Evolutionary conservation across 2,329 filamentous ascomycete species (phyloP).

Genomic region (Epichloe aotearoae): DNA sequence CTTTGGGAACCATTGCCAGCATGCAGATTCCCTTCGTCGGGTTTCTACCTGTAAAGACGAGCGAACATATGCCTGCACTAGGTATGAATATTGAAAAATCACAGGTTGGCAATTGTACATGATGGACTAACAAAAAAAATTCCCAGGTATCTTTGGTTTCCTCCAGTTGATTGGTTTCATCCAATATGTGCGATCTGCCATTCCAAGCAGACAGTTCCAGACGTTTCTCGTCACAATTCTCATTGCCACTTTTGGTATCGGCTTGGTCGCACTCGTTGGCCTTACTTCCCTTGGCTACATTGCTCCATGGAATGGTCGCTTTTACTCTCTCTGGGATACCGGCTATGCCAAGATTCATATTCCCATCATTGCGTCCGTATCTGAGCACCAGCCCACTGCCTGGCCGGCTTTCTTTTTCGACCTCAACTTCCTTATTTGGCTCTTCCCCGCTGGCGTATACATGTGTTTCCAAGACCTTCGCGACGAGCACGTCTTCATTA

Average conservation of each 20-base stretch:
- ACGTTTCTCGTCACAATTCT: constrained; percentile 71
- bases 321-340: constrained; percentile 99
- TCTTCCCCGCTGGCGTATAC: constrained; percentile 95
- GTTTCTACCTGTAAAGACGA: constrained; percentile 90
- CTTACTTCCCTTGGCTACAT: constrained; percentile 84
- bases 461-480: constrained; percentile 89
- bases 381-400: constrained; percentile 95
- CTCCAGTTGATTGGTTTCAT: constrained; percentile 88
- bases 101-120: constrained; percentile 3
- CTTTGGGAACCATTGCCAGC: constrained; percentile 85
- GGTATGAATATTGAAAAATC: constrained; percentile 39
- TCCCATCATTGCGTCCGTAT: constrained; percentile 98
- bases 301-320: constrained; percentile 93
- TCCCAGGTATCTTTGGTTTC: constrained; percentile 78
- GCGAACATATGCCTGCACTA: constrained; percentile 95
- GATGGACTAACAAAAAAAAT: constrained; percentile 4
- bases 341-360: constrained; percentile 99
- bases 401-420: constrained; percentile 99
- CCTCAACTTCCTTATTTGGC: constrained; percentile 94
- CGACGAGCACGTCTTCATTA: constrained; percentile 95
- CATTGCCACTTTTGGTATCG: constrained; percentile 58
- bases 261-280: constrained; percentile 64
- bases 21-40: constrained; percentile 99
- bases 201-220: constrained; percentile 89
- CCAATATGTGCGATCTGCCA: constrained; percentile 75